Base-by-base conservation (phyloP, 2,329 filamentous ascomycete genomes). In the Colletotrichum euphorbiae region DNA sequence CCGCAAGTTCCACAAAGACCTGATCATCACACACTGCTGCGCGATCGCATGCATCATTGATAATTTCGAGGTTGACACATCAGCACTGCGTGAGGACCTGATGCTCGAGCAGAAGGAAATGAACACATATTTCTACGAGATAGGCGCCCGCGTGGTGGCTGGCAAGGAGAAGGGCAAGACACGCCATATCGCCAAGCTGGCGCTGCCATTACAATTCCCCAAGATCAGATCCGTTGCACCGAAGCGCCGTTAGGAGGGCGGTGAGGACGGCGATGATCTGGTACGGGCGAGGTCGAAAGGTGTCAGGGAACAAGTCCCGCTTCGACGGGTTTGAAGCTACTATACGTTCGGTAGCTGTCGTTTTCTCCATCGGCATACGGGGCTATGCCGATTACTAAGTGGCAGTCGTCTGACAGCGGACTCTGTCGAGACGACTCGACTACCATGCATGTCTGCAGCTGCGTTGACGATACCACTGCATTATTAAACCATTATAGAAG, bases 171-270 rank as follows among this genome's bases (percentile, higher is more conserved):
- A 88, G 63, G 88, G 89, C 69, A 85, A 80, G 67, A 78, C 78
- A 65, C 73, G 79, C 33, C 80, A 85, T 68, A 81, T 94, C 56
- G 94, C 92, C 12, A 89, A 89, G 72, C 81, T 98, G 74, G 88
- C 86, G 73, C 78, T 98, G 70, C 96, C 96, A 3, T 81, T 98
- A 52, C 86, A 90, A 67, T 98, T 98, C 77, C 96, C 95, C 1
- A 94, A 91, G 81, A 79, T 80, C 73, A 75, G 77, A 58, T 74
- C 76, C 24, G 77, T 74, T 52, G 72, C 68, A 33, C 72, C 71
- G 38, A 73, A 70, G 52, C 65, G 67, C 52, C 68, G 70, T 57
- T 72, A 67, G 48, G 33, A 42, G 57, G 46, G 33, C 3, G 21
- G 15, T 21, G 40, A 31, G 46, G 63, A 8, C 48, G 66, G 66